Evolutionary conservation across 257 asterid genomes (phyloP).

Genomic region (Rauvolfia tetraphylla): DNA sequence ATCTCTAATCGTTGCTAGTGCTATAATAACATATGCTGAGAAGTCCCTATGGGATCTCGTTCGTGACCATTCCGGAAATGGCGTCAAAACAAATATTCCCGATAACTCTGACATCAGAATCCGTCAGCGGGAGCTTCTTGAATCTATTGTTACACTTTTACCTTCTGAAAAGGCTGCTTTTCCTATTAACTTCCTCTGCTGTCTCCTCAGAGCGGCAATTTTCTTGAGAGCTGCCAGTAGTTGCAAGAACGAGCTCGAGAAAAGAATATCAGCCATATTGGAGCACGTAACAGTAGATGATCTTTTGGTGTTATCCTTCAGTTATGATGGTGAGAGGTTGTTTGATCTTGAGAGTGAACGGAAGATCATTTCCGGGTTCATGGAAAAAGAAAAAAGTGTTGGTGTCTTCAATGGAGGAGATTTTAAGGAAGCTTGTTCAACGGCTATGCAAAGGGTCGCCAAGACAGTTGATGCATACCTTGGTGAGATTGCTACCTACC

Average conservation of each 20-base stretch:
- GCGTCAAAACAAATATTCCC: conserved; percentile 24
- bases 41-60: conserved; percentile 71
- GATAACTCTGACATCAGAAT: conserved; percentile 40
- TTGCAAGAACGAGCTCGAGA: conserved; percentile 80
- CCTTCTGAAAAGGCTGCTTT: conserved; percentile 70
- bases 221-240: conserved; percentile 45
- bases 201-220: conserved; percentile 78
- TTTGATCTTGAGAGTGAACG: conserved; percentile 90
- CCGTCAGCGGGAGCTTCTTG: conserved; percentile 63
- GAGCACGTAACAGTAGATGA: conserved; percentile 85
- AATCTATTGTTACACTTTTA: conserved; percentile 56
- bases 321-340: conserved; percentile 78
- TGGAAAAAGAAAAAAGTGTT: conserved; percentile 78
- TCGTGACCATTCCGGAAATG: conserved; percentile 70
- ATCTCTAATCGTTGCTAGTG: conserved; percentile 70
- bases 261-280: conserved; percentile 50
- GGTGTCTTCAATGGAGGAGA: conserved; percentile 72
- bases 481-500: conserved; percentile 66
- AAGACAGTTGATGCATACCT: conserved; percentile 82
- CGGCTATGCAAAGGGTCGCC: conserved; percentile 62
- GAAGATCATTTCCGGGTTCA: conserved; percentile 68
- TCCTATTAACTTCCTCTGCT: conserved; percentile 81
- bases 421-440: conserved; percentile 57
- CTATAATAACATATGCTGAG: conserved; percentile 78
- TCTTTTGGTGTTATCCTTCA: conserved; percentile 57